These are phyloP conservation scores for Pterocarpus santalinus DNA, from an alignment of 306 rosid species.

Conservation along the genomic window DNA sequence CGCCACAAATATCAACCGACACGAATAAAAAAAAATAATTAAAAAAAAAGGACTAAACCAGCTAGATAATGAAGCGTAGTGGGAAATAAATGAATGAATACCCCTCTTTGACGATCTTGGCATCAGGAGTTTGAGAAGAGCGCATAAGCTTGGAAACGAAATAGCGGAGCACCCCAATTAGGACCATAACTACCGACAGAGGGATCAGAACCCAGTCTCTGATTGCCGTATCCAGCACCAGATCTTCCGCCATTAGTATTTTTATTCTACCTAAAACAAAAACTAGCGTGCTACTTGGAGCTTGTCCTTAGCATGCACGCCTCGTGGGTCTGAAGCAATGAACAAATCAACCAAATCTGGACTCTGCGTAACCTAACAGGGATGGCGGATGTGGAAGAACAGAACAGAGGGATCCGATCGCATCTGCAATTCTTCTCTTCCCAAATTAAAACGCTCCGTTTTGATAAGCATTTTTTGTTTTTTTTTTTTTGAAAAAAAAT, in stretches of 20 bases:
- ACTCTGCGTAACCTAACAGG: too few relatives aligned
- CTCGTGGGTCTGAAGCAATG: too few relatives aligned
- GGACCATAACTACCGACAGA: constrained; percentile 98
- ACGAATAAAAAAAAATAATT: too few relatives aligned
- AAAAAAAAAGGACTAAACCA: not conserved
- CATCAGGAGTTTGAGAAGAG: constrained; percentile 85
- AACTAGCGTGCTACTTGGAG: too few relatives aligned
- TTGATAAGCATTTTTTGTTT: not conserved
- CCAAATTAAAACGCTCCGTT: not conserved
- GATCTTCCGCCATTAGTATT: constrained; percentile 88
- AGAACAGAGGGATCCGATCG: too few relatives aligned
- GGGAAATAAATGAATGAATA: constrained; percentile 31
- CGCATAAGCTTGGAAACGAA: constrained; percentile 96
- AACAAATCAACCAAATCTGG: too few relatives aligned
- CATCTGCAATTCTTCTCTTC: too few relatives aligned
- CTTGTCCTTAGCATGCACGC: too few relatives aligned
- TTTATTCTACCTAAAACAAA: too few relatives aligned
- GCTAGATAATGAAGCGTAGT: not conserved
- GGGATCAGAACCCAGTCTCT: constrained; percentile 99
- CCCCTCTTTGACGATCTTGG: constrained; percentile 95
- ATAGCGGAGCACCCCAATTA: constrained; percentile 94
- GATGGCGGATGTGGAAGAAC: too few relatives aligned
- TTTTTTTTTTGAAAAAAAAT: too few relatives aligned
- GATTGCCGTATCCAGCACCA: constrained; percentile 97
- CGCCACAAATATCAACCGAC: too few relatives aligned